Evolutionary conservation across 495 filamentous ascomycete species (phyloP), one percentile per base, ranked within the genome.

Genomic region (Hypomontagnella monticulosa): DNA sequence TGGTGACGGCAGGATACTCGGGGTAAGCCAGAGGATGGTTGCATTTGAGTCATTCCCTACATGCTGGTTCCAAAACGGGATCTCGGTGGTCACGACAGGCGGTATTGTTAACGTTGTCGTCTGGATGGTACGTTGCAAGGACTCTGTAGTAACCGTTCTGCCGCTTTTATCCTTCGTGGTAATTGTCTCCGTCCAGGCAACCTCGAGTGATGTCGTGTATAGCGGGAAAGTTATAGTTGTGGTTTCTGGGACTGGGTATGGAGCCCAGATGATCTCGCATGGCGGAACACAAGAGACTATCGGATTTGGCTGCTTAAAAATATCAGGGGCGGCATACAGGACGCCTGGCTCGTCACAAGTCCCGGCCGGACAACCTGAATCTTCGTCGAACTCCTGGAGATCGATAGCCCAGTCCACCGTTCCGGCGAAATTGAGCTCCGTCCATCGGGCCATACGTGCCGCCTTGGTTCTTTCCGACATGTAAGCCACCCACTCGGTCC

Each of bases 361-460:
- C 11, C 33, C 46, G 32, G 44, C 36, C 2, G 47, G 46, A 36
- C 44, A 48, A 11, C 44, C 44, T 4, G 11, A 10, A 20, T 48
- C 44, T 19, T 10, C 19, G 9, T 37, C 46, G 11, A 48, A 37
- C 10, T 23, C 33, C 19, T 62, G 37, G 34, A 78, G 66, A 57
- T 80, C 78, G 44, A 78, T 48, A 16, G 62, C 67, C 78, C 77
- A 80, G 19, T 70, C 62, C 60, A 75, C 73, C 11, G 66, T 78
- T 34, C 78, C 78, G 1, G 70, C 76, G 27, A 79, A 71, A 49
- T 76, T 73, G 0, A 19, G 48, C 20, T 44, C 40, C 34, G 71
- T 72, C 76, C 76, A 81, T 34, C 76, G 70, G 23, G 64, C 63
- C 10, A 49, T 50, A 58, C 73, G 66, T 10, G 40, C 59, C 33